Evolutionary conservation across 2,329 filamentous ascomycete species (phyloP).

Genomic region (Hypoxylon sp.): DNA sequence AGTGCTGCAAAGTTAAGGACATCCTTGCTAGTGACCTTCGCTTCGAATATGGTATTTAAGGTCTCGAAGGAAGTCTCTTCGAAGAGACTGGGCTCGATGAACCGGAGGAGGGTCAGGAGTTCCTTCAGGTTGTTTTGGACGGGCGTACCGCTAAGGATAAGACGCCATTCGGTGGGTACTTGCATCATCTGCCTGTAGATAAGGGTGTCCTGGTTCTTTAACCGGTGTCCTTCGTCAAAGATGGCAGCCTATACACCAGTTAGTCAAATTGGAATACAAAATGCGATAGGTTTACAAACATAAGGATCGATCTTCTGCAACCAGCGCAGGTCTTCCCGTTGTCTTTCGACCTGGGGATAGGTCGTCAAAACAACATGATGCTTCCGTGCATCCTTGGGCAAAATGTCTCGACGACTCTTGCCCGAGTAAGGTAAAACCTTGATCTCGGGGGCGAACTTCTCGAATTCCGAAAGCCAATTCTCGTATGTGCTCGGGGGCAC

Average conservation of each 20-base stretch:
- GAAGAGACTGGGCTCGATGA: slow-evolving; percentile 91
- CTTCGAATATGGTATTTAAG: slow-evolving; percentile 89
- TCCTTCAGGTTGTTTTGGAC: slow-evolving; percentile 96
- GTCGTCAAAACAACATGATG: slow-evolving; percentile 73
- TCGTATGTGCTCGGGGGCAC: slow-evolving; percentile 94
- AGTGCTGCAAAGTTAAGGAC: slow-evolving; percentile 84
- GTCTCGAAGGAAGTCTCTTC: slow-evolving; percentile 76
- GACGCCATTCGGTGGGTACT: slow-evolving; percentile 84
- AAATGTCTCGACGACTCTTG: slow-evolving; percentile 73
- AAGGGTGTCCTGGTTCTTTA: slow-evolving; percentile 89
- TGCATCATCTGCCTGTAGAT: slow-evolving; percentile 83
- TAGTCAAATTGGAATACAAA: slow-evolving; percentile 14
- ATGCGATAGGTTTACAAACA: slow-evolving; percentile 27
- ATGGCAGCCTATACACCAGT: slow-evolving; percentile 65
- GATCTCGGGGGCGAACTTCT: slow-evolving; percentile 84
- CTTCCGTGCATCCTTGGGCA: slow-evolving; percentile 73
- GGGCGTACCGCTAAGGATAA: slow-evolving; percentile 91
- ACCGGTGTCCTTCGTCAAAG: slow-evolving; percentile 93
- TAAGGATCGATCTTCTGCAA: slow-evolving; percentile 64
- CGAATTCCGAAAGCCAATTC: slow-evolving; percentile 94
- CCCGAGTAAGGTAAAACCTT: slow-evolving; percentile 76
- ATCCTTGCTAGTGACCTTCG: slow-evolving; percentile 87
- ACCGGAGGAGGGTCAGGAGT: slow-evolving; percentile 89
- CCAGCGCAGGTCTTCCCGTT: slow-evolving; percentile 63
- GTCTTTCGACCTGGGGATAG: slow-evolving; percentile 69